Evolutionary conservation across 495 filamentous ascomycete genomes (phyloP).

Genomic region (Penicillium verhagenii): DNA sequence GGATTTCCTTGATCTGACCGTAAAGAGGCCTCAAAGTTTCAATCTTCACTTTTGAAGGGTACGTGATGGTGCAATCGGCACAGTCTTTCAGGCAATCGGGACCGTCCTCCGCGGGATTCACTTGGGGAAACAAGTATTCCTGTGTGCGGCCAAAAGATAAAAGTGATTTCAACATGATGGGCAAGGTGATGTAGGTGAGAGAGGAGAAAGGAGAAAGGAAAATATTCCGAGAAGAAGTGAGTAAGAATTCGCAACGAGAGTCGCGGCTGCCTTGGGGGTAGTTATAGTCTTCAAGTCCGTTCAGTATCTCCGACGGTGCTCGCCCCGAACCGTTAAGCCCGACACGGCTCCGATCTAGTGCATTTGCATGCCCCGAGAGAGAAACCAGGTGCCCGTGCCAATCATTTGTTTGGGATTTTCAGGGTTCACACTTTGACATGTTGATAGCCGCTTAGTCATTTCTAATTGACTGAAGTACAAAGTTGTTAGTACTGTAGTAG

Average conservation of each 20-base stretch:
- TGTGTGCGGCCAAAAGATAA: constrained; percentile 29
- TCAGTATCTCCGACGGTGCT: constrained; percentile 13
- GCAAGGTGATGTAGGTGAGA: too few species aligned
- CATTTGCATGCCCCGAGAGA: not conserved
- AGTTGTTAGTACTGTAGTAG: too few species aligned
- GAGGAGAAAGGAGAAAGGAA: not conserved
- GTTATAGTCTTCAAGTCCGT: constrained; percentile 7
- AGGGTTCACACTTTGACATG: too few species aligned
- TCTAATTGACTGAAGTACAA: too few species aligned
- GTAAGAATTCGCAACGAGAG: not conserved
- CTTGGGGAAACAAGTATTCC: constrained; percentile 49
- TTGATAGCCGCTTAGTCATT: too few species aligned
- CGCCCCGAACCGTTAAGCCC: constrained; percentile 11
- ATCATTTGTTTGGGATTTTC: not conserved
- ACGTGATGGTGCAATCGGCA: constrained; percentile 69
- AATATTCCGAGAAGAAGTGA: not conserved
- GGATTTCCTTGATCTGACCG: constrained; percentile 81
- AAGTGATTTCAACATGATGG: constrained; percentile 37
- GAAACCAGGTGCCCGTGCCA: not conserved
- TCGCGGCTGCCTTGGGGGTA: constrained; percentile 1
- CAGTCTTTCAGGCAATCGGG: constrained; percentile 88
- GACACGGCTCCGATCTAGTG: constrained; percentile 2
- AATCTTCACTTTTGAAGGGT: constrained; percentile 69
- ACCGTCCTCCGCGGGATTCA: constrained; percentile 68
- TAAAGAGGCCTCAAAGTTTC: constrained; percentile 75